Evolutionary conservation across 2,329 filamentous ascomycete genomes (phyloP), one percentile per base, ranked within the genome.

Genomic region (Exophiala sp.): DNA sequence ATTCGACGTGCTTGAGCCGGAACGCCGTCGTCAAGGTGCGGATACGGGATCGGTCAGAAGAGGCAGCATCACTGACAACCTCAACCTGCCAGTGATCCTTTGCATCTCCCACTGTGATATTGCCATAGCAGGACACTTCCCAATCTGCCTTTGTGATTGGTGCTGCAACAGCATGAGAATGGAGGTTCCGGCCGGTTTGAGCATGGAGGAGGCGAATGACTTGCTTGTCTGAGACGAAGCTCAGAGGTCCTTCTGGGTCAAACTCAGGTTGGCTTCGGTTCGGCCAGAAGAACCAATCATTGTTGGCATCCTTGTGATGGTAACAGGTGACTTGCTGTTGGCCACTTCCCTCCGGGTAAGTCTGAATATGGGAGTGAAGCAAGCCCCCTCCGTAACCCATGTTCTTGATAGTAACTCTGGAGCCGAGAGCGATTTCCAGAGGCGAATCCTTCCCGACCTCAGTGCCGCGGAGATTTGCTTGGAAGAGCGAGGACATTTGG

Each of bases 401-500:
- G 68, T 98, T 98, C 78, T 98, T 98, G 59, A 98, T 75, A 0
- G 93, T 98, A 7, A 85, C 86, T 52, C 86, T 82, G 29, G 93
- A 98, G 21, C 94, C 93, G 57, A 86, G 76, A 3, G 89, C 91
- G 58, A 98, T 77, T 66, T 98, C 93, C 13, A 98, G 78, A 18
- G 94, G 93, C 64, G 90, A 96, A 68, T 95, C 86, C 68, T 88
- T 89, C 64, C 91, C 91, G 55, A 98, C 91, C 58, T 94, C 86
- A 9, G 91, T 97, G 21, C 93, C 93, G 62, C 82, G 84, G 30
- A 98, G 78, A 66, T 98, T 98, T 41, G 94, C 93, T 69, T 98
- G 93, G 79, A 98, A 98, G 43, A 98, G 81, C 21, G 93, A 98
- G 73, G 90, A 96, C 93, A 98, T 98, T 71, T 98, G 93, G n/a